A percentile compares a stretch with the other conserved stretches of the same genome.
These are phyloP conservation scores for Alternaria brassicicola DNA, from an alignment of 2,329 filamentous ascomycete genomes.

Conservation along the genomic window DNA sequence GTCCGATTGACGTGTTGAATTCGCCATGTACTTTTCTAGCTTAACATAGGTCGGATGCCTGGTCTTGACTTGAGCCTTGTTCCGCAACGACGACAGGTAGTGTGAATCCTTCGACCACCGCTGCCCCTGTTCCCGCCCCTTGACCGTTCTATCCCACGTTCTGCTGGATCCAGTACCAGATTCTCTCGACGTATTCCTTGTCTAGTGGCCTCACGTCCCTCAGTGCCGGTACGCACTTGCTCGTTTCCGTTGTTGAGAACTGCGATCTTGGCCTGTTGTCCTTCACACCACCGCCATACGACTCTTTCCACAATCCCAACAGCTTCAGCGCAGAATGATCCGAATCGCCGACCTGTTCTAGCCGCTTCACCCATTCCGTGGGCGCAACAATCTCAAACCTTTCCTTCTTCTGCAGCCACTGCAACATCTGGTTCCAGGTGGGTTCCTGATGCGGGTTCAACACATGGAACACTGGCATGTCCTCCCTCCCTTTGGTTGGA, in stretches of 20 bases:
- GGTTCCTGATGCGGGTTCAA: slow-evolving; percentile 54
- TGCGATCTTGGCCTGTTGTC: slow-evolving; percentile 9
- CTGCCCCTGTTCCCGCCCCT: not conserved
- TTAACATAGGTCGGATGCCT: not conserved
- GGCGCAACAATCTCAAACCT: slow-evolving; percentile 52
- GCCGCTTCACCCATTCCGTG: slow-evolving; percentile 50
- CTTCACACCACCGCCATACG: slow-evolving; percentile 40
- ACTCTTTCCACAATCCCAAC: slow-evolving; percentile 58
- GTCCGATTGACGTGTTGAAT: not conserved
- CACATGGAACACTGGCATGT: slow-evolving; percentile 55
- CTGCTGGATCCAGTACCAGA: slow-evolving; percentile 51
- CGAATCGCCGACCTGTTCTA: slow-evolving; percentile 43
- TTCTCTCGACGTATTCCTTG: slow-evolving; percentile 51
- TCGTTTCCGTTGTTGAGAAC: slow-evolving; percentile 48
- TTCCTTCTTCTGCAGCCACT: slow-evolving; percentile 50
- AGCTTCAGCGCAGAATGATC: slow-evolving; percentile 56
- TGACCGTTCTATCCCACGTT: slow-evolving; percentile 21
- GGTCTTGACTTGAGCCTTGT: not conserved
- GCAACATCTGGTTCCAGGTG: slow-evolving; percentile 56
- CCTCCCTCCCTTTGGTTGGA: not conserved
- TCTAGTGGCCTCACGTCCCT: slow-evolving; percentile 49
- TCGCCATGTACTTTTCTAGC: not conserved
- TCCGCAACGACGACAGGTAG: not conserved
- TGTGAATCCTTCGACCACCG: not conserved
- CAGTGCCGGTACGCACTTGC: slow-evolving; percentile 44